phyloP scores from a whole-genome alignment of 257 asterid species.

The Solanum okadae region DNA sequence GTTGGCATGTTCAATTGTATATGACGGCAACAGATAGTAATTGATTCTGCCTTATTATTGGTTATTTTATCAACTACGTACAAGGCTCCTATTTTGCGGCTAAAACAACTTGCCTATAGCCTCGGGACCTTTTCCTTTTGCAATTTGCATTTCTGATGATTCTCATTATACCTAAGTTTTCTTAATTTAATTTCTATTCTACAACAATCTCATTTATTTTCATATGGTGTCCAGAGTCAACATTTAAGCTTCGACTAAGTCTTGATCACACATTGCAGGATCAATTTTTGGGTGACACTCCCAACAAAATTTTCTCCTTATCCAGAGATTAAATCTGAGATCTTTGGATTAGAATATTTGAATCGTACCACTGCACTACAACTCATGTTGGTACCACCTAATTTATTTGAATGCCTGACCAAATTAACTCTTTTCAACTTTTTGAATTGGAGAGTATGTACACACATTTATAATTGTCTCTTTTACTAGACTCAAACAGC shows the following conservation, averaged over 20 bases:
- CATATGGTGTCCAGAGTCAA: not conserved
- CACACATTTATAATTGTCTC: not conserved
- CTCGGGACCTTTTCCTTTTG: not conserved
- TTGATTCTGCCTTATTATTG: not conserved
- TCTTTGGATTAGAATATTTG: too few species aligned
- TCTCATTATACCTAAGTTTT: not conserved
- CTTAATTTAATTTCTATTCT: not conserved
- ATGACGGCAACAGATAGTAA: not conserved
- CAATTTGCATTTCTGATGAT: not conserved
- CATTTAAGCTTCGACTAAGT: too few species aligned
- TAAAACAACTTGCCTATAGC: not conserved
- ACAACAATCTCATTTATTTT: not conserved
- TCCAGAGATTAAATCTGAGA: too few species aligned
- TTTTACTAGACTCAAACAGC: too few species aligned
- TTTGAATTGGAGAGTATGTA: not conserved
- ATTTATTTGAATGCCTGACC: not conserved
- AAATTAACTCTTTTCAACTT: not conserved
- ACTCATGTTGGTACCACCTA: not conserved
- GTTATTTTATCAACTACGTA: not conserved
- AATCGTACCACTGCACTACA: too few species aligned
- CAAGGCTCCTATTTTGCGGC: not conserved
- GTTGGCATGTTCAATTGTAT: not conserved
- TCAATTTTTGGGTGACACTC: rapidly evolving
- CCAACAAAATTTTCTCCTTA: rapidly evolving
- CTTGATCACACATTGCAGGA: too few species aligned